Conservation (phyloP, 2,329 filamentous ascomycete genomes). For the Ophiostoma piceae region DNA sequence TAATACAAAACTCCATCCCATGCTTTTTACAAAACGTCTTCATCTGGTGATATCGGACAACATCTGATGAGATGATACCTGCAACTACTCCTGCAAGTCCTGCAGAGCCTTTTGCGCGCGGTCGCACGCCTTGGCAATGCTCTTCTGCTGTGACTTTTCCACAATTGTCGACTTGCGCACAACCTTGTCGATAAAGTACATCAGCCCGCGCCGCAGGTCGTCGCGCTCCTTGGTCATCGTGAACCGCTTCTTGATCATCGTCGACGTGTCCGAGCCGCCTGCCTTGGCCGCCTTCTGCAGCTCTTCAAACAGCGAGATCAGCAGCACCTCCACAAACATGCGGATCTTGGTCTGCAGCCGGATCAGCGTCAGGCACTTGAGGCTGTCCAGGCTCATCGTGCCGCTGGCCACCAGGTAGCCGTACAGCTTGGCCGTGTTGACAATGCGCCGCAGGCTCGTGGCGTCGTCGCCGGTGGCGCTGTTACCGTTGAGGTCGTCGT, state of each 20-base stretch:
- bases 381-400: conserved; percentile 43
- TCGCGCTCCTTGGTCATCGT: conserved; percentile 57
- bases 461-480: conserved; percentile 33
- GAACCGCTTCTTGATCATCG: conserved; percentile 59
- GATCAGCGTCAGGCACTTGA: conserved; percentile 71
- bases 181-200: conserved; percentile 73
- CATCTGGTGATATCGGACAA: not conserved
- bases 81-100: conserved; percentile 10
- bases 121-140: conserved; percentile 45
- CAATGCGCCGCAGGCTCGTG: conserved; percentile 47
- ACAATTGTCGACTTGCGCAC: conserved; percentile 60
- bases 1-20: not conserved
- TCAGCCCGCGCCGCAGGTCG: conserved; percentile 66
- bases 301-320: conserved; percentile 69
- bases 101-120: conserved; percentile 39
- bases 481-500: conserved; percentile 33
- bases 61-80: not conserved
- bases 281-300: conserved; percentile 44
- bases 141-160: conserved; percentile 44
- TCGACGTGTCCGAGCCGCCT: conserved; percentile 37
- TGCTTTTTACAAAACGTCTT: not conserved
- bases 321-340: conserved; percentile 72
- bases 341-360: conserved; percentile 71
- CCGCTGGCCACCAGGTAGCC: conserved; percentile 47
- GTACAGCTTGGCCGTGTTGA: conserved; percentile 52